A percentile compares a stretch with the other conserved stretches of the same genome.
Conservation (phyloP, 2,329 filamentous ascomycete genomes). For the Calonectria ilicicola region DNA sequence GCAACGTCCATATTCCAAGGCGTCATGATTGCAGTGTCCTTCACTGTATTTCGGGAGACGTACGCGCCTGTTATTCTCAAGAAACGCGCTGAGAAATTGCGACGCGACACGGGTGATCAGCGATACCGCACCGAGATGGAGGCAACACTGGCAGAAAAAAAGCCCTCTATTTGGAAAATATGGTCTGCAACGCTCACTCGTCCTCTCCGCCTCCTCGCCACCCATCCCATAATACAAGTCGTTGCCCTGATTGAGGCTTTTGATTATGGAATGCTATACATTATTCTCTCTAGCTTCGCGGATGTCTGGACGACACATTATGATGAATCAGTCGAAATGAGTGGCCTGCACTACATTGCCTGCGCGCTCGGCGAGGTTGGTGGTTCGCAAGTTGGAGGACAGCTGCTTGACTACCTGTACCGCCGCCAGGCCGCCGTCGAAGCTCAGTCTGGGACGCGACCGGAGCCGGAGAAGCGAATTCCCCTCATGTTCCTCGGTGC, state of each 20-base stretch:
- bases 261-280: conserved; percentile 72
- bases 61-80: conserved; percentile 51
- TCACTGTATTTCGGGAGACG: conserved; percentile 52
- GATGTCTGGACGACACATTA: conserved; percentile 68
- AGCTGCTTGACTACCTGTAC: conserved; percentile 56
- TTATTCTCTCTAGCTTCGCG: conserved; percentile 73
- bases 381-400: conserved; percentile 61
- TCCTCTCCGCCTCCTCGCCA: conserved; percentile 66
- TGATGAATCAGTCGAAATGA: conserved; percentile 65
- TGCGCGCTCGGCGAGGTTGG: conserved; percentile 72
- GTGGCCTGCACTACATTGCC: conserved; percentile 74
- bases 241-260: conserved; percentile 67
- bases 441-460: conserved; percentile 13
- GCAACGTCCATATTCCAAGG: conserved; percentile 55
- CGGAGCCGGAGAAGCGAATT: conserved; percentile 40
- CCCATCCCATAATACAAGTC: conserved; percentile 71
- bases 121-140: conserved; percentile 52
- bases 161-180: conserved; percentile 41
- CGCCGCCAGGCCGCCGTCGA: background rate
- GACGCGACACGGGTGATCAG: conserved; percentile 44
- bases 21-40: conserved; percentile 48
- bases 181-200: conserved; percentile 57
- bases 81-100: conserved; percentile 46
- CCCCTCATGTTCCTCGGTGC: conserved; percentile 52
- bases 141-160: conserved; percentile 42